Evolutionary conservation across 2,329 filamentous ascomycete genomes (phyloP).

Genomic region (Exophiala xenobiotica): DNA sequence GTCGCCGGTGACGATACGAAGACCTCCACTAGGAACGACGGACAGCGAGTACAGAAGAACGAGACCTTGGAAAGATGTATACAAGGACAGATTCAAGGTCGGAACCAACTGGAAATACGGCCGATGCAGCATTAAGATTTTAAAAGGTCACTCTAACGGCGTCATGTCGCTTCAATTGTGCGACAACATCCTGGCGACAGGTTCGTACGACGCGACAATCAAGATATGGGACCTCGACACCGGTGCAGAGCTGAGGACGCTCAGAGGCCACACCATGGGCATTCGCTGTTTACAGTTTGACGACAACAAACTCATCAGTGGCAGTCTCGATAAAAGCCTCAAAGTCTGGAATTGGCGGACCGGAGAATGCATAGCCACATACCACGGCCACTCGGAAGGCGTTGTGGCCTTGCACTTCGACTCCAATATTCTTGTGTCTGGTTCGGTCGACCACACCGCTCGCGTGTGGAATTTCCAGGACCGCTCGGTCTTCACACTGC

Average conservation of each 20-base stretch:
- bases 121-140: constrained; percentile 76
- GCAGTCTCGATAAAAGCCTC: constrained; percentile 81
- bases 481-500: constrained; percentile 74
- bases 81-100: constrained; percentile 91
- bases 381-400: constrained; percentile 74
- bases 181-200: constrained; percentile 86
- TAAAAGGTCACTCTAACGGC: constrained; percentile 85
- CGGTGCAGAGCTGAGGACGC: constrained; percentile 78
- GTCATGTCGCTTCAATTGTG: constrained; percentile 79
- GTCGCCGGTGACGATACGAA: constrained; percentile 15
- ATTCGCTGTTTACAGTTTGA: constrained; percentile 92
- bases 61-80: constrained; percentile 93
- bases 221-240: constrained; percentile 96
- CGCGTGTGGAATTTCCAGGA: constrained; percentile 91
- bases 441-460: constrained; percentile 84
- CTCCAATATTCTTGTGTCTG: constrained; percentile 78
- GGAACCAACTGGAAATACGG: constrained; percentile 98
- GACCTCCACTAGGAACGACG: constrained; percentile 6
- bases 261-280: constrained; percentile 76
- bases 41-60: constrained; percentile 21
- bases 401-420: constrained; percentile 89
- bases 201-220: constrained; percentile 91
- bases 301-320: constrained; percentile 85
- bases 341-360: constrained; percentile 98
- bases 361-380: constrained; percentile 78